These are phyloP conservation scores for Pyrenochaeta sp. DNA, from an alignment of 2,329 filamentous ascomycete species.

Conservation along the genomic window DNA sequence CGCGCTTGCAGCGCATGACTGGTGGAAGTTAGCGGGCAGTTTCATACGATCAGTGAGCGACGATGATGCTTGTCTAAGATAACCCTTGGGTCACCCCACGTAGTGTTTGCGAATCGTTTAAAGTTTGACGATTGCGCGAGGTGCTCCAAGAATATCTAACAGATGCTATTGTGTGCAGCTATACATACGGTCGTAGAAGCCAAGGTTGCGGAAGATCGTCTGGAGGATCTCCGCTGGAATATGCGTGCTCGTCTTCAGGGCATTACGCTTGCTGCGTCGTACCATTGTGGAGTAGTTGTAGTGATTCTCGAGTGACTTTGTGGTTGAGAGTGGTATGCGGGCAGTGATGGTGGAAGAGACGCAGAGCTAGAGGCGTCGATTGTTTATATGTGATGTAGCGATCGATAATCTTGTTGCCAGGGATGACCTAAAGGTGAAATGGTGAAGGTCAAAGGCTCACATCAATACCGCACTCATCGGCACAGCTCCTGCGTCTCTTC, in stretches of 20 bases:
- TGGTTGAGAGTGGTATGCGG: background rate
- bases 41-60: background rate
- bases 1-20: constrained; percentile 6
- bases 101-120: background rate
- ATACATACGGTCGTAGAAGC: constrained; percentile 4
- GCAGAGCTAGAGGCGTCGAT: background rate
- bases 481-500: background rate
- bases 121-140: background rate
- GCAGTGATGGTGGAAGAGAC: background rate
- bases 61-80: background rate
- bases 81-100: background rate
- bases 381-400: background rate
- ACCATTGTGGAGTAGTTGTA: background rate
- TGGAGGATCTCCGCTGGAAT: constrained; percentile 4
- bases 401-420: background rate
- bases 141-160: background rate
- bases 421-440: background rate
- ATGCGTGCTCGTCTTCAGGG: background rate
- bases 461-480: background rate
- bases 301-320: background rate
- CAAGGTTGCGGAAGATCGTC: background rate
- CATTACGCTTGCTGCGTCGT: too few relatives aligned
- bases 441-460: background rate
- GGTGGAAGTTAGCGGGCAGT: background rate
- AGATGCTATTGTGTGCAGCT: background rate